Base-by-base conservation (phyloP, 2,329 filamentous ascomycete genomes). In the Aureobasidium namibiae region DNA sequence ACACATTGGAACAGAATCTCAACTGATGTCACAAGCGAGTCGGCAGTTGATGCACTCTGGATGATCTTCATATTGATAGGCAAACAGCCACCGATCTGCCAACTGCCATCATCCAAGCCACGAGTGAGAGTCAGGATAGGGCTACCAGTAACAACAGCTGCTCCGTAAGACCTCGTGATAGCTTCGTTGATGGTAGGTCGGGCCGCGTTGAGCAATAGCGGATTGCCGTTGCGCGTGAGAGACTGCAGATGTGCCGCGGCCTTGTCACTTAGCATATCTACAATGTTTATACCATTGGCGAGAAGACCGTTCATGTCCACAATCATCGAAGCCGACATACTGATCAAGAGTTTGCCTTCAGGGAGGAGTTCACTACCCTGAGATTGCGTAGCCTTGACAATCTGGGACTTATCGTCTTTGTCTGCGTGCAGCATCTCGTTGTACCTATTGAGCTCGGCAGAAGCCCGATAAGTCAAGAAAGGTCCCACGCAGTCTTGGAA, bases 401-500 rank as follows among this genome's bases (percentile, higher is more conserved):
- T 96, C 65, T 97, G 92, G 1, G 94, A 97, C 52, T 83, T 85
- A 62, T 95, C 90, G 64, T 95, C 90, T 68, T 91, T 95, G 13
- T 91, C 92, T 1, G 90, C 87, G 72, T 95, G 89, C 38, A 95
- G 80, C 54, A 91, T 84, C 69, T 99, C 94, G 67, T 97, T 97
- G 46, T 92, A 87, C 56, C 96, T 80, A 61, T 95, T 94, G 39
- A 99, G 77, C 57, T 89, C 86, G 8, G 94, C 92, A 1, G 94
- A 97, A 7, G 94, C 92, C 67, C 89, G 85, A 69, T 99, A 99
- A 0, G 95, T 99, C 69, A 97, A 91, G 68, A 99, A 95, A 1
- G 91, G 92, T 5, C 95, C 94, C 14, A 99, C 80, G 65, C 90
- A 94, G 69, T 99, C 94, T 73, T 99, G 94, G 66, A 95, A 96